Evolutionary conservation across 1,139 yeast species (phyloP), one percentile per base, ranked within the genome.

Genomic region (Geotrichum candidum): DNA sequence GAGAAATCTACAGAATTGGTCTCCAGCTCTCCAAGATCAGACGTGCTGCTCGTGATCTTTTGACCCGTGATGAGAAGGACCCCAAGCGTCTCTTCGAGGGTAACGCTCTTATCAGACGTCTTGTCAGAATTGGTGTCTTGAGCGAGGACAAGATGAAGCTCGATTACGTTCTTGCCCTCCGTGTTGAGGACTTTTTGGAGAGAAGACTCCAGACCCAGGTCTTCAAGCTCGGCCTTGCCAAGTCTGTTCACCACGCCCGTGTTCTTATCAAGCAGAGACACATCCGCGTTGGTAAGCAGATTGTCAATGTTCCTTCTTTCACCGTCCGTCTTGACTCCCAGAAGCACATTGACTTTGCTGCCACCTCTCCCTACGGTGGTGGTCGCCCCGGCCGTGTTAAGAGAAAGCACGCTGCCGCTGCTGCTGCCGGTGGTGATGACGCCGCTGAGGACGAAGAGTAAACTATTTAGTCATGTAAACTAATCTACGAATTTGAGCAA

Each of bases 121-220:
- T 91, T 78, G 97, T 91, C 68, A 91, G 97, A 85, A 86, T 91
- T 73, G 99, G 99, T 90, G 97, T 94, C 78, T 87, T 94, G 80
- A 84, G 96, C 73, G 99, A 94, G 84, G 99, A 95, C 87, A 91
- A 89, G 85, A 91, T 91, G 97, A 94, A 95, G 86, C 91, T 94
- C 83, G 99, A 94, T 94, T 95, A 95, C 83, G 99, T 94, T 76
- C 86, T 94, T 82, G 97, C 99, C 77, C 88, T 94, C 79, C 88
- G 90, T 82, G 83, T 90, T 77, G 99, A 94, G 86, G 99, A 95
- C 83, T 94, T 94, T 95, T 88, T 94, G 84, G 99, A 94, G 86
- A 92, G 99, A 88, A 90, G 99, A 86, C 88, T 94, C 81, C 99
- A 94, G 86, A 95, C 99, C 79, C 99, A 94, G 85, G 99, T 94